These are phyloP conservation scores for Thermothielavioides terrestris DNA, from an alignment of 495 filamentous ascomycete genomes.

Conservation along the genomic window DNA sequence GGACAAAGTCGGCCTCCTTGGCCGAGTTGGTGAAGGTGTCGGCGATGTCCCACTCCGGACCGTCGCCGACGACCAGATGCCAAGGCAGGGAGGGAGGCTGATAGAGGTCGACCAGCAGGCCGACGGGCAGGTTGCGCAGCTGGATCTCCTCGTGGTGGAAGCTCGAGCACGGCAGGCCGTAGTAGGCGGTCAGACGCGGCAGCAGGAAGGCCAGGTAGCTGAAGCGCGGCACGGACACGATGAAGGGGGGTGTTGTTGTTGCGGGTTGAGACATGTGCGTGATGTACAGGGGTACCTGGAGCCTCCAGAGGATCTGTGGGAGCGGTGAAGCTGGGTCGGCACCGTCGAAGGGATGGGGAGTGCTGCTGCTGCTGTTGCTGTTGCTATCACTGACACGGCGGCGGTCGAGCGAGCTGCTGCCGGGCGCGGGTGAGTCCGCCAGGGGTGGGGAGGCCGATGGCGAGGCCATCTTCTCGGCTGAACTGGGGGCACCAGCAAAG, in stretches of 20 bases:
- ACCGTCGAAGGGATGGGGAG: neutral
- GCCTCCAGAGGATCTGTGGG: constrained; percentile 40
- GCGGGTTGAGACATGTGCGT: constrained; percentile 35
- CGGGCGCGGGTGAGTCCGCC: neutral
- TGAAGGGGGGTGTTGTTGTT: constrained; percentile 38
- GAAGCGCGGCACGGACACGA: constrained; percentile 55
- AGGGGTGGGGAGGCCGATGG: constrained; percentile 1
- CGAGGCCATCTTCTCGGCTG: neutral
- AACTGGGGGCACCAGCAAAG: neutral
- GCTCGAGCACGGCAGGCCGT: constrained; percentile 58
- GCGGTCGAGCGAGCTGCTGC: neutral
- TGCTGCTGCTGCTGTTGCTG: neutral
- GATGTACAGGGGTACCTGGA: constrained; percentile 44
- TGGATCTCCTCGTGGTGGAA: constrained; percentile 72
- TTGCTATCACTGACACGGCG: too few relatives aligned
- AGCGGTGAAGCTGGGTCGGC: constrained; percentile 4
- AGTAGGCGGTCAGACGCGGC: constrained; percentile 72
- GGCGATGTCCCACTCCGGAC: constrained; percentile 61
- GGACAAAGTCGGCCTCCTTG: constrained; percentile 83
- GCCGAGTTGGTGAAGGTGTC: constrained; percentile 91
- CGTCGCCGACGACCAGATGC: constrained; percentile 55
- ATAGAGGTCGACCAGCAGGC: constrained; percentile 82
- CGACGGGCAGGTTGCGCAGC: constrained; percentile 67
- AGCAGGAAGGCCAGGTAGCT: constrained; percentile 70
- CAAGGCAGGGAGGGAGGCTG: constrained; percentile 56